phyloP scores from a whole-genome alignment of 1,284 basidiomycete species.

The Moniliophthora roreri region DNA sequence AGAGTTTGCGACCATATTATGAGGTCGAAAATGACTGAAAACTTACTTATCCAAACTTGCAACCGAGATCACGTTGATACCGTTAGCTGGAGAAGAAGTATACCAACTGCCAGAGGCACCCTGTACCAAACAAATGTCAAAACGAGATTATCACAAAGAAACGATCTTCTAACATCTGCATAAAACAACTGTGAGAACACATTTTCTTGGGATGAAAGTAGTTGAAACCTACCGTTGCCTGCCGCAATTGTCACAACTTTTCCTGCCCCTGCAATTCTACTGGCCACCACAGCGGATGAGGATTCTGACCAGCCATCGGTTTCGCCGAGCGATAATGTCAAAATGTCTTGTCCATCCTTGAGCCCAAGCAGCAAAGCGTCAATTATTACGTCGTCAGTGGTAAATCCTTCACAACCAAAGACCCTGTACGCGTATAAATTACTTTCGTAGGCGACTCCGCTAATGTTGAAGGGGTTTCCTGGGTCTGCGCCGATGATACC shows the following conservation, averaged over 20 bases:
- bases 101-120: slow-evolving; percentile 39
- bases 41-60: slow-evolving; percentile 39
- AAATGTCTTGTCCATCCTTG: slow-evolving; percentile 44
- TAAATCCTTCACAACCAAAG: slow-evolving; percentile 47
- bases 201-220: background rate
- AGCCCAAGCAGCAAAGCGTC: slow-evolving; percentile 38
- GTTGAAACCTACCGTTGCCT: slow-evolving; percentile 25
- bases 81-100: slow-evolving; percentile 39
- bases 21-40: background rate
- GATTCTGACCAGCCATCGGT: slow-evolving; percentile 49
- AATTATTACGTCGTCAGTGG: slow-evolving; percentile 45
- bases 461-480: slow-evolving; percentile 54
- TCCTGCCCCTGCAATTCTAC: slow-evolving; percentile 43
- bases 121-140: slow-evolving; percentile 2
- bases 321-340: slow-evolving; percentile 55
- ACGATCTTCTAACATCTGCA: too few species aligned
- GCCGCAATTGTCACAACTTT: slow-evolving; percentile 46
- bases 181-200: background rate
- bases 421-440: slow-evolving; percentile 45
- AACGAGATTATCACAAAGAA: too few species aligned
- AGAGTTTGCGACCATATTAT: background rate
- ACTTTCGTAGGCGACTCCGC: slow-evolving; percentile 49
- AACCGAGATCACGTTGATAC: slow-evolving; percentile 38
- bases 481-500: slow-evolving; percentile 66
- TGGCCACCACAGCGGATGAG: slow-evolving; percentile 43